Percentiles rank a stretch among this genome's conserved stretches.
These are phyloP conservation scores for Eudorina sp. DNA, from an alignment of 139 green algal genomes.

Conservation along the genomic window DNA sequence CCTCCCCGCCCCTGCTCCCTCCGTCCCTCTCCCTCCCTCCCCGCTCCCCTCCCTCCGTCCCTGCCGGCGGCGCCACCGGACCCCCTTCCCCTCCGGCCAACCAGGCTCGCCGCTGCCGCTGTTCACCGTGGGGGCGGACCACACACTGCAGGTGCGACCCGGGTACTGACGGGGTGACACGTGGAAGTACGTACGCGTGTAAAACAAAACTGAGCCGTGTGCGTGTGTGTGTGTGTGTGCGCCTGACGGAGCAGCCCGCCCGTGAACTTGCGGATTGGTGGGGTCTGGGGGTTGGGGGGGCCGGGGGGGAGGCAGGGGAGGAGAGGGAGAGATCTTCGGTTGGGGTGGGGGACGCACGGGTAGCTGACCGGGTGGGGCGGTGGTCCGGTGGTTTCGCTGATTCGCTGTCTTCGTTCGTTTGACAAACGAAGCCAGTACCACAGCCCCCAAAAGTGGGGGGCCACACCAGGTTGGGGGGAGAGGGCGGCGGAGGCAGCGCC, in stretches of 20 bases:
- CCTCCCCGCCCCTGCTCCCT: neutral
- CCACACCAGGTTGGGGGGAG: neutral
- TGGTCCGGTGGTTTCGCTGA: too few relatives aligned
- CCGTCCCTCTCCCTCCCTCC: neutral
- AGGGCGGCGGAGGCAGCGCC: neutral
- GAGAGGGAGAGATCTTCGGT: too few relatives aligned
- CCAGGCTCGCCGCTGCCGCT: neutral
- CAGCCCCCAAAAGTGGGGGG: too few relatives aligned
- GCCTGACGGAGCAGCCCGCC: too few relatives aligned
- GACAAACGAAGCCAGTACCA: too few relatives aligned
- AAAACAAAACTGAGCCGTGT: too few relatives aligned
- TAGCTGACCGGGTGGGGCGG: too few relatives aligned
- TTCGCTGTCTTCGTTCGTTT: too few relatives aligned
- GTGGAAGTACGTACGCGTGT: neutral
- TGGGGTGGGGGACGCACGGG: too few relatives aligned
- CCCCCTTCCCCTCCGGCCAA: neutral
- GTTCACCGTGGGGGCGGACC: slow-evolving; percentile 64
- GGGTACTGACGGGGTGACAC: neutral
- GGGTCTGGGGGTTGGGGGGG: neutral
- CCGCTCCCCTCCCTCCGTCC: neutral
- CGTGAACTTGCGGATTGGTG: too few relatives aligned
- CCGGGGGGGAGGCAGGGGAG: neutral
- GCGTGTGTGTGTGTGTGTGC: neutral
- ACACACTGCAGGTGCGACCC: slow-evolving; percentile 56
- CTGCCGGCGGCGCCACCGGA: too few relatives aligned